phyloP scores from a whole-genome alignment of 805 yeast species.

The Millerozyma acaciae region DNA sequence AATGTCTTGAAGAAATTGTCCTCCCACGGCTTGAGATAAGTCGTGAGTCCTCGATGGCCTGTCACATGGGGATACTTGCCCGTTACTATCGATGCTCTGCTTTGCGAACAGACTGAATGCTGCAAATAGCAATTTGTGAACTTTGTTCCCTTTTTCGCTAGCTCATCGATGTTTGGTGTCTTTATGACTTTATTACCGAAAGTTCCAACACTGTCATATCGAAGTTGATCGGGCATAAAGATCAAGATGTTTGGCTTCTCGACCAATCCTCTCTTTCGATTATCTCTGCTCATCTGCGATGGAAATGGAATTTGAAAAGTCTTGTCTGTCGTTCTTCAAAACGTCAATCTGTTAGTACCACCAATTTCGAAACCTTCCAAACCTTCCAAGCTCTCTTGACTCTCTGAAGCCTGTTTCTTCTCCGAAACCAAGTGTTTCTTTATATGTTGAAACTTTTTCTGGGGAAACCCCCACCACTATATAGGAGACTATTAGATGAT shows the following conservation, averaged over 20 bases:
- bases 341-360: too few species aligned
- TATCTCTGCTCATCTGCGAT: too few species aligned
- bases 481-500: too few species aligned
- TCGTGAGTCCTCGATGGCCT: constrained; percentile 10
- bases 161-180: constrained; percentile 12
- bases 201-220: constrained; percentile 12
- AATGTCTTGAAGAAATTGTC: constrained; percentile 12
- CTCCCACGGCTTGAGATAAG: constrained; percentile 10
- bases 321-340: too few species aligned
- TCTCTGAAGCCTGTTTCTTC: too few species aligned
- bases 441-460: too few species aligned
- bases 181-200: constrained; percentile 9
- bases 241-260: constrained; percentile 12
- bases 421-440: too few species aligned
- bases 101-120: constrained; percentile 13
- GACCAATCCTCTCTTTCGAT: too few species aligned
- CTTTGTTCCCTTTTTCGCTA: constrained; percentile 9
- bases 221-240: constrained; percentile 14
- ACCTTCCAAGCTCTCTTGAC: too few species aligned
- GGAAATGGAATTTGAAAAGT: too few species aligned
- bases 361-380: too few species aligned
- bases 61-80: constrained; percentile 11
- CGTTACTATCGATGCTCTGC: constrained; percentile 12
- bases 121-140: constrained; percentile 13
- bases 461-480: too few species aligned